phyloP scores from a whole-genome alignment of 164 flowering plant genomes.

The Vitis labrusca region DNA sequence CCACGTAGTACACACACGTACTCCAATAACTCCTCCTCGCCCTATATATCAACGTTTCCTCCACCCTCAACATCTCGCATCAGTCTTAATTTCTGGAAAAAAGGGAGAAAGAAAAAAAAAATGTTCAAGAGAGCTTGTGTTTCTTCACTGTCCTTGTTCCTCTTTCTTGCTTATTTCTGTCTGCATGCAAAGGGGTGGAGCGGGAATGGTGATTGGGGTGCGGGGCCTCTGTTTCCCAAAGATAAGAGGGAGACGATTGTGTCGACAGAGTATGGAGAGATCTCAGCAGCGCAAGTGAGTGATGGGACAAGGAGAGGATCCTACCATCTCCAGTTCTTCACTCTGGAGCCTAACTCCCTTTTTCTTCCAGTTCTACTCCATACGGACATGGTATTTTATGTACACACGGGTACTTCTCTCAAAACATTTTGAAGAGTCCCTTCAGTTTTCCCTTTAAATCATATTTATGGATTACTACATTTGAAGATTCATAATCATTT shows the following conservation, averaged over 20 bases:
- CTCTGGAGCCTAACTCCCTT: slow-evolving; percentile 74
- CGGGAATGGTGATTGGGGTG: background rate
- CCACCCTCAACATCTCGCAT: too few relatives aligned
- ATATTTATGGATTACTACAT: too few relatives aligned
- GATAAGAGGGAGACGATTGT: slow-evolving; percentile 41
- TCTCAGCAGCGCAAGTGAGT: slow-evolving; percentile 52
- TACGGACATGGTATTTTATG: slow-evolving; percentile 79
- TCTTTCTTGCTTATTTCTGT: background rate
- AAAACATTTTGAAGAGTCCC: too few relatives aligned
- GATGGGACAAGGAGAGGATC: slow-evolving; percentile 37
- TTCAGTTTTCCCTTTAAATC: too few relatives aligned
- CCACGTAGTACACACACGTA: slow-evolving; percentile 8
- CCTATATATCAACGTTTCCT: background rate
- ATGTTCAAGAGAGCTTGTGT: background rate
- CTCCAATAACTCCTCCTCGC: background rate
- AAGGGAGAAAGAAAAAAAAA: too few relatives aligned
- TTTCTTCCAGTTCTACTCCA: slow-evolving; percentile 82
- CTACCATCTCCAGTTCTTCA: slow-evolving; percentile 73
- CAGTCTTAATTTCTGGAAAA: too few relatives aligned
- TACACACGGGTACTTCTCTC: slow-evolving; percentile 54
- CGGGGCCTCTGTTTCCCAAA: slow-evolving; percentile 36
- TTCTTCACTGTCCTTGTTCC: background rate
- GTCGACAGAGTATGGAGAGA: slow-evolving; percentile 56
- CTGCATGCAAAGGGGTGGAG: background rate
- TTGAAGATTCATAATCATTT: too few relatives aligned